Evolutionary conservation across 2,329 filamentous ascomycete genomes (phyloP).

Genomic region (Penicillium sp.): DNA sequence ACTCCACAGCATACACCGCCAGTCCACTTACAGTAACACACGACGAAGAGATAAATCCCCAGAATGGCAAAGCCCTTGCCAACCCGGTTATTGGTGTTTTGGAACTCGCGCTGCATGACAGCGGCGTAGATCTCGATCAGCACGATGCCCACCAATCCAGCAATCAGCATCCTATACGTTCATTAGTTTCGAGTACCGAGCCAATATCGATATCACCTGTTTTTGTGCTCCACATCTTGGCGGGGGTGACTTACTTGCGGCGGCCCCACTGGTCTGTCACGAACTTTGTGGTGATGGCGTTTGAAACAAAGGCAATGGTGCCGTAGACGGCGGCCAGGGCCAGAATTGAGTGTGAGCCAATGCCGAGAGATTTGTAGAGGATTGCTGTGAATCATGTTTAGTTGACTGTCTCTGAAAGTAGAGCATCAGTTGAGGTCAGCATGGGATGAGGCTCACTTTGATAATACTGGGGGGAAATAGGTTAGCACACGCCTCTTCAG

Average conservation of each 20-base stretch:
- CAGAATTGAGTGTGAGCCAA: slow-evolving; percentile 52
- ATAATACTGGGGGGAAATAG: slow-evolving; percentile 27
- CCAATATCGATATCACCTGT: background rate
- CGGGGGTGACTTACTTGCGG: slow-evolving; percentile 46
- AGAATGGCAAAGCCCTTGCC: slow-evolving; percentile 63
- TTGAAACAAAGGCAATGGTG: slow-evolving; percentile 54
- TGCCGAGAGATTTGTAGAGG: slow-evolving; percentile 57
- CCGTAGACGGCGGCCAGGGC: slow-evolving; percentile 58
- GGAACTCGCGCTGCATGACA: slow-evolving; percentile 60
- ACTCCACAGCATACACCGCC: background rate
- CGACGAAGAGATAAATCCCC: slow-evolving; percentile 61
- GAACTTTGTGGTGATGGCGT: slow-evolving; percentile 54
- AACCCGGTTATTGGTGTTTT: slow-evolving; percentile 55
- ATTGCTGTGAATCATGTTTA: slow-evolving; percentile 44
- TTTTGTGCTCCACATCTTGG: background rate
- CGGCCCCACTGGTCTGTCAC: slow-evolving; percentile 62
- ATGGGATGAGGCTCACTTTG: slow-evolving; percentile 33
- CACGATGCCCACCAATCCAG: slow-evolving; percentile 55
- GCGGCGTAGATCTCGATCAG: slow-evolving; percentile 61
- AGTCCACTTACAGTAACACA: slow-evolving; percentile 52
- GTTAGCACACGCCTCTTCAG: background rate
- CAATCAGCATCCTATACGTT: slow-evolving; percentile 53
- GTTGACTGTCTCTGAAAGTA: too few species aligned
- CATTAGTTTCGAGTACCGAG: background rate
- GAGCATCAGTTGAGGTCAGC: slow-evolving; percentile 25